phyloP scores from a whole-genome alignment of 2,329 filamentous ascomycete genomes.

The Fusarium sp. region DNA sequence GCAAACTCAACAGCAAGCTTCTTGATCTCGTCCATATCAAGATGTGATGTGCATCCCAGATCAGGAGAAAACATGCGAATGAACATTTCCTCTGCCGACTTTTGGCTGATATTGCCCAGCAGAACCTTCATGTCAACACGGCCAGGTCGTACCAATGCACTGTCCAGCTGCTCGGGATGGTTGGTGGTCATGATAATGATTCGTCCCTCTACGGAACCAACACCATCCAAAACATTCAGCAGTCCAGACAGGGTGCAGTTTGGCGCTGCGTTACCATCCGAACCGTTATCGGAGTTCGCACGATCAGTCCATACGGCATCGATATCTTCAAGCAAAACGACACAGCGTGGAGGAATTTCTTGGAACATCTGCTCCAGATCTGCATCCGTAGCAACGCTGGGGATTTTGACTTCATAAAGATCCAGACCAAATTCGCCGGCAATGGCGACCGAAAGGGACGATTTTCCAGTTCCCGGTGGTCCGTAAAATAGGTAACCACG shows the following conservation, averaged over 20 bases:
- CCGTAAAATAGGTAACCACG: constrained; percentile 73
- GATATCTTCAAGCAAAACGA: constrained; percentile 66
- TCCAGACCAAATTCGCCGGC: constrained; percentile 63
- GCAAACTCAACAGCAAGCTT: constrained; percentile 66
- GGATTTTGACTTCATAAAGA: constrained; percentile 61
- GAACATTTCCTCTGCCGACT: constrained; percentile 59
- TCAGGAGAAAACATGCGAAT: constrained; percentile 58
- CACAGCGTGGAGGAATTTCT: constrained; percentile 63
- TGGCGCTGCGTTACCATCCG: constrained; percentile 30
- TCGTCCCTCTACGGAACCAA: constrained; percentile 74
- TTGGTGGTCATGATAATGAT: constrained; percentile 82
- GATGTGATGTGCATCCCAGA: constrained; percentile 39
- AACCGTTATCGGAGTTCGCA: constrained; percentile 22
- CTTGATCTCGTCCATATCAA: constrained; percentile 46
- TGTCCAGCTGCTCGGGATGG: constrained; percentile 71
- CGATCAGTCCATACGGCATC: constrained; percentile 56
- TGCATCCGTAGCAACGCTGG: constrained; percentile 62
- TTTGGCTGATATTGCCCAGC: constrained; percentile 62
- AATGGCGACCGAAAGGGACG: constrained; percentile 63
- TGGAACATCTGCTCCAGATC: constrained; percentile 63
- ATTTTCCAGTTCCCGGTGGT: constrained; percentile 71
- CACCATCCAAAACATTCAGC: constrained; percentile 77
- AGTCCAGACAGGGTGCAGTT: constrained; percentile 70
- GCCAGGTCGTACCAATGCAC: constrained; percentile 72
- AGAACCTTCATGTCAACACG: constrained; percentile 73